Evolutionary conservation across 2,329 filamentous ascomycete species (phyloP).

Genomic region (Cladobotryum mycophilum): DNA sequence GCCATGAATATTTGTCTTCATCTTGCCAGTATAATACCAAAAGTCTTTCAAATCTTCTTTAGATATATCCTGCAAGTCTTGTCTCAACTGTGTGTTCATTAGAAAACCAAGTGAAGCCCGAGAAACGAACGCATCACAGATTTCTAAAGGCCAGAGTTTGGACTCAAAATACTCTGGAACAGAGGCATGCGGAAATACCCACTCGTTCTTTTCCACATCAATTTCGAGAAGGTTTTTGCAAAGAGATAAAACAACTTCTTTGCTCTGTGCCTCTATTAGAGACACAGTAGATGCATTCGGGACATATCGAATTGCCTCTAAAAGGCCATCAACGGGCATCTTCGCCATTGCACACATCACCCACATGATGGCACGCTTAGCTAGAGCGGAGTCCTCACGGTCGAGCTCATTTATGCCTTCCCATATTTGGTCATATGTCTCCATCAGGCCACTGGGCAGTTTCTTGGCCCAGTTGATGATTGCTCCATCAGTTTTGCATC

Average conservation of each 20-base stretch:
- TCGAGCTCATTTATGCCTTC: not conserved
- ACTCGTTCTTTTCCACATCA: not conserved
- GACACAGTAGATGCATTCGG: not conserved
- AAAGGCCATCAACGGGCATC: not conserved
- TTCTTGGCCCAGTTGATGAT: slow-evolving; percentile 8
- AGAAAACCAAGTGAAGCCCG: not conserved
- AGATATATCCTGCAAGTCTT: too few species aligned
- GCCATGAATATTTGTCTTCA: not conserved
- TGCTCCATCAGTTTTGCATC: slow-evolving; percentile 5
- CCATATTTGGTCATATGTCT: slow-evolving; percentile 13
- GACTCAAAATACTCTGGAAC: slow-evolving; percentile 5
- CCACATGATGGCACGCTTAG: slow-evolving; percentile 11
- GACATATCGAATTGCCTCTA: not conserved
- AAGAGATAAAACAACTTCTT: not conserved
- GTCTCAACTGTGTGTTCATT: not conserved
- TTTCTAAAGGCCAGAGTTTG: not conserved
- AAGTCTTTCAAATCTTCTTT: too few species aligned
- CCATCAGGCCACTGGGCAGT: slow-evolving; percentile 9
- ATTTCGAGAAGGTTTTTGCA: slow-evolving; percentile 4
- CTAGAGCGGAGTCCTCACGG: slow-evolving; percentile 6
- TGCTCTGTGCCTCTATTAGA: not conserved
- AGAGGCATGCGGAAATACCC: slow-evolving; percentile 8
- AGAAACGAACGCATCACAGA: not conserved
- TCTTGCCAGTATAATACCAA: too few species aligned
- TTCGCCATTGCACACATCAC: not conserved